phyloP scores from a whole-genome alignment of 352 stramenopile genomes.

The Pythium sp. region DNA sequence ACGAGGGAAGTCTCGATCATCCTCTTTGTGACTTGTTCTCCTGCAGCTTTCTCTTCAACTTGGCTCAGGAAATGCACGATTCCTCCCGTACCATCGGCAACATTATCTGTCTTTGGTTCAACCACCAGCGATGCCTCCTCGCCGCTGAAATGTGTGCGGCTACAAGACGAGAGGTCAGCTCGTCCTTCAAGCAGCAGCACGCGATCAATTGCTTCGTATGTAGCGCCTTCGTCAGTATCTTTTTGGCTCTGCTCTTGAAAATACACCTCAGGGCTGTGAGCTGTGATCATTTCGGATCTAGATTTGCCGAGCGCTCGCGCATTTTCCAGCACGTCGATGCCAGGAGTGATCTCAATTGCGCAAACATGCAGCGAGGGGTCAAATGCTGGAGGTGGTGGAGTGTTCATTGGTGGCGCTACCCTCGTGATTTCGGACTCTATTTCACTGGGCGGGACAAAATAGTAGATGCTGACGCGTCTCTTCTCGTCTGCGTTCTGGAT shows the following conservation, averaged over 20 bases:
- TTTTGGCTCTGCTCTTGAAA: background rate
- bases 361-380: conserved; percentile 32
- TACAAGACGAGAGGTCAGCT: background rate
- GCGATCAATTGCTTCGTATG: background rate
- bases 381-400: conserved; percentile 16
- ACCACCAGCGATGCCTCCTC: background rate
- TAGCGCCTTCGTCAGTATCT: background rate
- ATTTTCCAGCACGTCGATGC: conserved; percentile 14
- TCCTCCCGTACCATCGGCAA: background rate
- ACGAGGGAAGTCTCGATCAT: background rate
- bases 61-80: background rate
- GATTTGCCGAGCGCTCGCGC: background rate
- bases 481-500: conserved; percentile 10
- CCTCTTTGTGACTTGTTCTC: background rate
- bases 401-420: background rate
- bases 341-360: conserved; percentile 29
- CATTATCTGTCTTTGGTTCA: background rate
- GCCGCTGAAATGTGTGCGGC: background rate
- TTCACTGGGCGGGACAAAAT: conserved; percentile 25
- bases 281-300: background rate
- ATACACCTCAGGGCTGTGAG: background rate
- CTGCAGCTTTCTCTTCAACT: background rate
- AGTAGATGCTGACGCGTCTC: conserved; percentile 24
- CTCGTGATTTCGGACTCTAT: background rate
- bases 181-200: conserved; percentile 16